A percentile compares a stretch with the other conserved stretches of the same genome.
phyloP scores from a whole-genome alignment of 768 basidiomycete genomes.

The Suillus bovinus region DNA sequence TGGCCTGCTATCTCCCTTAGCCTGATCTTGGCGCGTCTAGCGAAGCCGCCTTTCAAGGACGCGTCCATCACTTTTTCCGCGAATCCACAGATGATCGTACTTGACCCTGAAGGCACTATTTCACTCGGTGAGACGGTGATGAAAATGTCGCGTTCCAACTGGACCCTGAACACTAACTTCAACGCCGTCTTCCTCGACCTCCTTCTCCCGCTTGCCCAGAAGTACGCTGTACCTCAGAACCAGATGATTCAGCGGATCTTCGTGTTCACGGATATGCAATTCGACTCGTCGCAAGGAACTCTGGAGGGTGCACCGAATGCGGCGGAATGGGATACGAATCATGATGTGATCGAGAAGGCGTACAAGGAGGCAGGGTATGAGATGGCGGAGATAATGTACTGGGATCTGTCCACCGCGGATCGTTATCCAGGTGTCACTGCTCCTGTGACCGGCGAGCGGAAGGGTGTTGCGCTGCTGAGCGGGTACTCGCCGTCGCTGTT shows the following conservation, averaged over 20 bases:
- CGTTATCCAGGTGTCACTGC: slow-evolving; percentile 29
- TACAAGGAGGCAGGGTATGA: slow-evolving; percentile 67
- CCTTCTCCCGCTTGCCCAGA: slow-evolving; percentile 59
- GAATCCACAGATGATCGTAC: slow-evolving; percentile 46
- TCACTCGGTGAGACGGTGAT: slow-evolving; percentile 40
- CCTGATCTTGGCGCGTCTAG: slow-evolving; percentile 60
- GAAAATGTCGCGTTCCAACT: slow-evolving; percentile 37
- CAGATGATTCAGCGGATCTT: slow-evolving; percentile 79
- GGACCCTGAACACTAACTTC: slow-evolving; percentile 65
- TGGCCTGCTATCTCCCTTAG: slow-evolving; percentile 65
- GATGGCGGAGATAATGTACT: slow-evolving; percentile 72
- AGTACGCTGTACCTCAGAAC: slow-evolving; percentile 56
- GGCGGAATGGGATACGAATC: slow-evolving; percentile 58
- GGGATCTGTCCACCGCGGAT: slow-evolving; percentile 49
- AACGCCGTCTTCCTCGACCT: slow-evolving; percentile 61
- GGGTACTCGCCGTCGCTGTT: slow-evolving; percentile 70
- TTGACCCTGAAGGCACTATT: slow-evolving; percentile 40
- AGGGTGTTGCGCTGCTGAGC: slow-evolving; percentile 68
- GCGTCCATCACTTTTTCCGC: slow-evolving; percentile 70
- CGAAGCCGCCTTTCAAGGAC: slow-evolving; percentile 63
- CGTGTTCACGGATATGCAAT: slow-evolving; percentile 81
- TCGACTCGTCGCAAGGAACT: slow-evolving; percentile 44
- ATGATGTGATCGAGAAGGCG: slow-evolving; percentile 53
- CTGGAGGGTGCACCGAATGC: slow-evolving; percentile 7
- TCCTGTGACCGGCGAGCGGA: slow-evolving; percentile 51